Evolutionary conservation across 2,329 filamentous ascomycete species (phyloP), one percentile per base, ranked within the genome.

Genomic region (Fusarium sp.): DNA sequence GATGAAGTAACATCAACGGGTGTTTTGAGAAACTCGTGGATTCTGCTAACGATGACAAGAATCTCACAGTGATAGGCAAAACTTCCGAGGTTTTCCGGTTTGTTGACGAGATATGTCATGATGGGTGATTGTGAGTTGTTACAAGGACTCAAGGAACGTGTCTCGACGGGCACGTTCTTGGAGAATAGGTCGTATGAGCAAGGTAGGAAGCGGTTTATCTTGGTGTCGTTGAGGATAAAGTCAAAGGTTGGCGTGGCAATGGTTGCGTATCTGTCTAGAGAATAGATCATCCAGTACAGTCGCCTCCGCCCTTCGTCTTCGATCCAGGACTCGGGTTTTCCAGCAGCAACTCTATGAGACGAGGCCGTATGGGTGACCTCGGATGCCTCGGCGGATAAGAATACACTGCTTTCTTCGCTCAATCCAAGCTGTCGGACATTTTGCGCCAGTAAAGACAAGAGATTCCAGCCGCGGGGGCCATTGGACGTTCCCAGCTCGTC

Each of bases 61-160:
- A 83, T 81, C 52, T 83, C 79, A 66, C 82, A 83, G 52, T 83
- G 82, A 16, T 83, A 82, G 0, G 82, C 81, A 57, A 83, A 83
- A 56, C 80, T 83, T 12, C 81, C 82, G 0, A 83, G 75, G 31
- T 83, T 83, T 50, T 83, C 81, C 0, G 80, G 77, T 28, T 77
- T 79, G 65, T 80, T 80, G 20, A 82, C 71, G 5, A 77, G 69
- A 44, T 76, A 78, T 12, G 69, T 68, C 3, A 68, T 68, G 4
- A 63, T 68, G 0, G 63, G 63, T 6, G 73, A 73, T 15, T 75
- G 74, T 10, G 73, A 72, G 20, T 75, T 74, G 8, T 69, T 69
- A 6, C 69, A 68, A 3, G 72, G 55, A 3, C 70, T 67, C 44
- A 79, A 72, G 2, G 77, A 76, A 7, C 79, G 72, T 4, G 81